Evolutionary conservation across 805 yeast species (phyloP), one percentile per base, ranked within the genome.

Genomic region (Metschnikowia similis): DNA sequence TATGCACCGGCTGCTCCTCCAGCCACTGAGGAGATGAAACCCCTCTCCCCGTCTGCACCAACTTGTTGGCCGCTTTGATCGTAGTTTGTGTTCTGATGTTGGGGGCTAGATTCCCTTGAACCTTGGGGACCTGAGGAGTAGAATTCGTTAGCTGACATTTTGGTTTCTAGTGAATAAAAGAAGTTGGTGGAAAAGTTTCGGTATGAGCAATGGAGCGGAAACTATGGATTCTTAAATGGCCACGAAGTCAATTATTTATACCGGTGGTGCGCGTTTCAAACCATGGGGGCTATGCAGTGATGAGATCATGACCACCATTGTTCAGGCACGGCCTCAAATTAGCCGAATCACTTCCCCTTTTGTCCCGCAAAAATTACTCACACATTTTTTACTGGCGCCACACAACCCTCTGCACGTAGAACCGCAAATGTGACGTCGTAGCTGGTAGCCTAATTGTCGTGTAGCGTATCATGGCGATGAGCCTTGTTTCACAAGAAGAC

Each of bases 71-170:
- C 54, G 35, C 55, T 56, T 29, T 49, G 56, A 40, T 49, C 44
- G 32, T 48, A 45, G 14, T 32, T 51, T 51, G 61, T 62, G 40
- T 53, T 48, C 40, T 51, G 21, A 21, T 21, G 46, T 9, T 14
- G 39, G 21, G 30, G 35, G 50, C 42, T 39, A 46, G 51, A 50
- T 47, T 38, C 35, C 43, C 49, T 53, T 9, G 48, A 17, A 40
- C 66, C 63, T 45, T 62, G 62, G 9, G 59, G 70, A 46, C 75
- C 79, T 8, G 77, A 71, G 47, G 66, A 66, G 63, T 79, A 79
- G 63, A 71, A 79, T 51, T 79, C 83, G 79, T 79, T 78, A 51
- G 82, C 82, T 50, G 83, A 79, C 84, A 79, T 79, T 11, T 21
- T 41, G n/a, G 11, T n/a, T 13, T n/a, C 5, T 10, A 8, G 41